These are phyloP conservation scores for Teunomyces aglyptinius DNA, from an alignment of 805 yeast genomes.

Conservation along the genomic window DNA sequence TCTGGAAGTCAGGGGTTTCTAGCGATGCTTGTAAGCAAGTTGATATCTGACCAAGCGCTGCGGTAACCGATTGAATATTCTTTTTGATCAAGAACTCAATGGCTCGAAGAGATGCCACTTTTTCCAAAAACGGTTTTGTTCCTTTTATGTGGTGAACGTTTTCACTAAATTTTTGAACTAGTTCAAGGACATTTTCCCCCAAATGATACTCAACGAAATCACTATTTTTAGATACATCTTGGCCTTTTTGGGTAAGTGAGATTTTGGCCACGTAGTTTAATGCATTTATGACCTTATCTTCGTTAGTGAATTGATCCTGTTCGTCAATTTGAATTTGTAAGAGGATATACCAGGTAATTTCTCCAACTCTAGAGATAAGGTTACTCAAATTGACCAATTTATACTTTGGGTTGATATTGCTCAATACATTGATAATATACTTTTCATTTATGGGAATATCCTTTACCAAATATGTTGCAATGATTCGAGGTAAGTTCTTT, in stretches of 20 bases:
- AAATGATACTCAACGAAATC: constrained; percentile 26
- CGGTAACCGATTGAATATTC: constrained; percentile 50
- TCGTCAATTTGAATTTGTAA: constrained; percentile 32
- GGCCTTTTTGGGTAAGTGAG: constrained; percentile 16
- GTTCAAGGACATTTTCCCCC: constrained; percentile 53
- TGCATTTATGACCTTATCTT: constrained; percentile 40
- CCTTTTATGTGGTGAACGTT: constrained; percentile 74
- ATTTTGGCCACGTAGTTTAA: constrained; percentile 39
- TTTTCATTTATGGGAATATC: constrained; percentile 46
- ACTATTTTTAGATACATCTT: constrained; percentile 11
- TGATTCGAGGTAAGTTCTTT: constrained; percentile 48
- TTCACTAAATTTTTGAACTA: constrained; percentile 77
- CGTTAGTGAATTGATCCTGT: constrained; percentile 27
- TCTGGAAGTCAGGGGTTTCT: constrained; percentile 58
- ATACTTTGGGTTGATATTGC: constrained; percentile 52
- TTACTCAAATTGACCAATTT: constrained; percentile 30
- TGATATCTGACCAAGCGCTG: constrained; percentile 78
- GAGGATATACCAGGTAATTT: constrained; percentile 36
- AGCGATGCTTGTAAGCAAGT: constrained; percentile 81
- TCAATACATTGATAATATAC: constrained; percentile 52
- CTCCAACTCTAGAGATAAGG: constrained; percentile 37
- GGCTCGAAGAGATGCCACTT: constrained; percentile 69
- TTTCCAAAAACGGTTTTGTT: constrained; percentile 67
- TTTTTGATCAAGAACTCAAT: constrained; percentile 61
- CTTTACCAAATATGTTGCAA: constrained; percentile 58